Percentiles rank a stretch among this genome's conserved stretches.
Conservation (phyloP, 306 rosid genomes). For the barrel medic (Medicago truncatula) region DNA sequence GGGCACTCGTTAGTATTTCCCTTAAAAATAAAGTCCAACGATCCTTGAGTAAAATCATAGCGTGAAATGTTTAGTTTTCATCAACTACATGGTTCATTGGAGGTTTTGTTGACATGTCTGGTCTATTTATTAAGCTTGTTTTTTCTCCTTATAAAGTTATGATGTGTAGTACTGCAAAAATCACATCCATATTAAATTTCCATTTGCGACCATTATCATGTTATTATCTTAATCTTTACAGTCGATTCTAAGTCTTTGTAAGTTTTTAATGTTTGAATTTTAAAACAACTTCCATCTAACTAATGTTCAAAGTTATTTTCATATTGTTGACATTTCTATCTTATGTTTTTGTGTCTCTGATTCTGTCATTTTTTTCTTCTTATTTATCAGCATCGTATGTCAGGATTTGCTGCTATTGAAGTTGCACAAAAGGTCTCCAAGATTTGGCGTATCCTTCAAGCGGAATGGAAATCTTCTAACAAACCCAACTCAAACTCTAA, state of each 20-base stretch:
- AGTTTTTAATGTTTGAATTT: conserved; percentile 26
- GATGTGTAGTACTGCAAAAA: conserved; percentile 23
- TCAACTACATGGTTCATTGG: neutral
- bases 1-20: no score
- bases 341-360: conserved; percentile 3
- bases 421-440: conserved; percentile 94
- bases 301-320: conserved; percentile 19
- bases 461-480: conserved; percentile 77
- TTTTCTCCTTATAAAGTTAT: conserved; percentile 9
- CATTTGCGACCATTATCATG: conserved; percentile 6
- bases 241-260: conserved; percentile 4
- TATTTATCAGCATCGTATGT: conserved; percentile 94
- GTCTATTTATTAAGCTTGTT: conserved; percentile 35
- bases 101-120: conserved; percentile 9
- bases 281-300: conserved; percentile 16
- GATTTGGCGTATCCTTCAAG: conserved; percentile 87
- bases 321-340: conserved; percentile 12
- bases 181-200: conserved; percentile 33
- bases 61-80: neutral
- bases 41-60: neutral
- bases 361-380: conserved; percentile 39
- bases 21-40: neutral
- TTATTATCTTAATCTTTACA: conserved; percentile 18
- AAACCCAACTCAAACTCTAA: conserved; percentile 61
- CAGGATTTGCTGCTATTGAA: conserved; percentile 95